Conservation (phyloP, 441 rosid species). For the Syzygium syzygioides region DNA sequence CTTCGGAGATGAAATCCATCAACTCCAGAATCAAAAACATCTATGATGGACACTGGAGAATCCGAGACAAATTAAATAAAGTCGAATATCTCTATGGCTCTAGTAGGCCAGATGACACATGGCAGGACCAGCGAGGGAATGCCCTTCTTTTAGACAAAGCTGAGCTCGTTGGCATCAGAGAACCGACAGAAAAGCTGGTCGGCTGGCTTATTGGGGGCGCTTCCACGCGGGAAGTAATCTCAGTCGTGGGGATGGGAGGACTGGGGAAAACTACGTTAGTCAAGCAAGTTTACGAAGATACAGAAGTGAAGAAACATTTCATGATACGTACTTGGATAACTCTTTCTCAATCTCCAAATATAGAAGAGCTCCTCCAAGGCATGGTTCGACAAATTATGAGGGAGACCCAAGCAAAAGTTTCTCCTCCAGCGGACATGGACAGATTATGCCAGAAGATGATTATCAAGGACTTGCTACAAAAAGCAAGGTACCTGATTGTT, state of each 20-base stretch:
- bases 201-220: too few species aligned
- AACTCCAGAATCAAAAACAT: neutral
- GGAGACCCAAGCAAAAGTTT: accelerated
- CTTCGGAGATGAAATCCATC: neutral
- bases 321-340: neutral
- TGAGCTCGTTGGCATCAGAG: too few species aligned
- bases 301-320: neutral
- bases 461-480: neutral
- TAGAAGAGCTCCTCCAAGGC: neutral
- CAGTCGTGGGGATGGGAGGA: neutral
- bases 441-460: neutral
- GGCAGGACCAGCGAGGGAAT: too few species aligned
- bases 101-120: too few species aligned
- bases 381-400: neutral
- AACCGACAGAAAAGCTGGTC: too few species aligned
- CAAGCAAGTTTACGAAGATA: neutral
- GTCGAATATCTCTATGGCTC: too few species aligned
- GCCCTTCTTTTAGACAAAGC: too few species aligned
- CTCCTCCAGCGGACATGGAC: neutral
- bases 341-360: neutral
- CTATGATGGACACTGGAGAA: neutral
- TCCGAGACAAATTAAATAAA: neutral
- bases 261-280: neutral
- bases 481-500: accelerated
- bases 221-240: neutral